Conservation (phyloP, 2,329 filamentous ascomycete genomes). For the Achaetomium macrosporum region DNA sequence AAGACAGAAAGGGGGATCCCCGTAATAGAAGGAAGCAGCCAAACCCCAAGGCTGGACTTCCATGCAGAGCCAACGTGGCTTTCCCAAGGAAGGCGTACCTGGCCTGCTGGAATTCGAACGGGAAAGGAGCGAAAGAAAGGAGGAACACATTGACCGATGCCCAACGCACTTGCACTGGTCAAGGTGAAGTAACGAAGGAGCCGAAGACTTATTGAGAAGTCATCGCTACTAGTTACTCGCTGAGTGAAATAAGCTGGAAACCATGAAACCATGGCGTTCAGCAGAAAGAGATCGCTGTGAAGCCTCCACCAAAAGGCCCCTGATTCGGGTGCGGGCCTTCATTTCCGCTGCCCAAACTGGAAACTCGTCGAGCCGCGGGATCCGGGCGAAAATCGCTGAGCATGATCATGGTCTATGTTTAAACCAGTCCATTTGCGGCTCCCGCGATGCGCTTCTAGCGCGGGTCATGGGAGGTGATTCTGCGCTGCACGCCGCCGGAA, state of each 20-base stretch:
- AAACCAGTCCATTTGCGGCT: no score
- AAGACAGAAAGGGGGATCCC: neutral
- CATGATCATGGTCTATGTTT: no score
- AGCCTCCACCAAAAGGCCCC: neutral
- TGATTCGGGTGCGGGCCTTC: neutral
- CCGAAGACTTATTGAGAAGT: slow-evolving; percentile 7
- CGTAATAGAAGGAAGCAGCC: neutral
- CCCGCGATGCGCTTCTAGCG: no score
- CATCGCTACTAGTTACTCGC: neutral
- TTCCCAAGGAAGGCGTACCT: neutral
- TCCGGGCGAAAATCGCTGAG: no score
- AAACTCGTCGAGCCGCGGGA: neutral
- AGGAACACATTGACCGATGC: neutral
- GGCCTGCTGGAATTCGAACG: neutral
- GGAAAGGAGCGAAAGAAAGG: neutral
- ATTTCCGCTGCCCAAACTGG: neutral
- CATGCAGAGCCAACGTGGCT: no score
- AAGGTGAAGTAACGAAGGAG: neutral
- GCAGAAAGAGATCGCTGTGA: neutral
- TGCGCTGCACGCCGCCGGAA: no score
- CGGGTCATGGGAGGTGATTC: no score
- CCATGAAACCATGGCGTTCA: neutral
- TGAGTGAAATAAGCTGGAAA: neutral
- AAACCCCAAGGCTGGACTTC: neutral
- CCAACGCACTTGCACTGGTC: neutral